Evolutionary conservation across 331 rosid genomes (phyloP).

Genomic region (Stylosanthes scabra): DNA sequence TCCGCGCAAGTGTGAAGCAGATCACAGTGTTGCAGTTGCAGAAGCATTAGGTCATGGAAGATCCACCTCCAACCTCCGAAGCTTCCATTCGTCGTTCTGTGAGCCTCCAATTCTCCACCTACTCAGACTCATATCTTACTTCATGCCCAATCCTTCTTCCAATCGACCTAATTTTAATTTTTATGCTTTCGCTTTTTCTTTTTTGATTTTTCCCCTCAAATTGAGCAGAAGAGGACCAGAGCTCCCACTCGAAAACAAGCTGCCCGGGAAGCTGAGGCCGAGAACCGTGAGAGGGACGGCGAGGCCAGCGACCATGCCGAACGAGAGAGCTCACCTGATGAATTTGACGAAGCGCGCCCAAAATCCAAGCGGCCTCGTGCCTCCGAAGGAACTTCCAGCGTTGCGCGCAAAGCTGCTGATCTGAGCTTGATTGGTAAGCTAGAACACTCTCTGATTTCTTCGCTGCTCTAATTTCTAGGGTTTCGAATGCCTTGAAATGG

Average conservation of each 20-base stretch:
- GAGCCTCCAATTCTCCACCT: constrained; percentile 39
- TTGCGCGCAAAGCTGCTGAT: constrained; percentile 40
- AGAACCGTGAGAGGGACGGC: constrained; percentile 46
- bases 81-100: constrained; percentile 66
- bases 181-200: neutral
- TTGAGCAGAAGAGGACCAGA: constrained; percentile 75
- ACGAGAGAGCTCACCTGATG: constrained; percentile 85
- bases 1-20: neutral
- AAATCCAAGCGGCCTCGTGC: constrained; percentile 74
- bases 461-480: constrained; percentile 34
- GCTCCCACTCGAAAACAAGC: constrained; percentile 52
- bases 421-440: constrained; percentile 70
- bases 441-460: neutral
- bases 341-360: constrained; percentile 60
- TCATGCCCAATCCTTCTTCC: neutral
- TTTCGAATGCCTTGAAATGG: constrained; percentile 4
- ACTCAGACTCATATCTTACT: too few species aligned
- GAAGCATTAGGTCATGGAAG: constrained; percentile 68
- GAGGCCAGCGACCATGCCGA: constrained; percentile 59
- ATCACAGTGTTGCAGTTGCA: constrained; percentile 23
- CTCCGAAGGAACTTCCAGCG: constrained; percentile 56
- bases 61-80: constrained; percentile 65
- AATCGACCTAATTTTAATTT: constrained; percentile 41
- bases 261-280: constrained; percentile 43
- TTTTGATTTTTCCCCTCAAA: neutral